A percentile compares a stretch with the other conserved stretches of the same genome.
These are phyloP conservation scores for Cymbopogon citratus DNA, from an alignment of 176 grass and related monocot species.

Conservation along the genomic window DNA sequence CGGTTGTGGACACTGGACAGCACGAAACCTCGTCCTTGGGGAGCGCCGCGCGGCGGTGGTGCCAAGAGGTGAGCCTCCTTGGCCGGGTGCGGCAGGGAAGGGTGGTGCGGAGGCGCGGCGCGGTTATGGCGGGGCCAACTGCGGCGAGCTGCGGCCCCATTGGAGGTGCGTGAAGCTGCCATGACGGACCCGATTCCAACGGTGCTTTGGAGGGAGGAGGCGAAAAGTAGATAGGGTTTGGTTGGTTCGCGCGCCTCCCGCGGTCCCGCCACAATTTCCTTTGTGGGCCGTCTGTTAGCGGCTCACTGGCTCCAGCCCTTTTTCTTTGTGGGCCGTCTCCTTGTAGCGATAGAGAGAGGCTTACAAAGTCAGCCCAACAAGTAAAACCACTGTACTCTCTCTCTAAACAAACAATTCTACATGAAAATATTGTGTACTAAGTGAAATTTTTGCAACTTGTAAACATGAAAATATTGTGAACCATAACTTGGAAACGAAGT, in stretches of 20 bases:
- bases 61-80: constrained; percentile 28
- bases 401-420: no score
- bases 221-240: constrained; percentile 64
- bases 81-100: constrained; percentile 13
- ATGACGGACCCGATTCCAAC: constrained; percentile 27
- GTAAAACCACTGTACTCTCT: no score
- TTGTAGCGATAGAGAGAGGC: no score
- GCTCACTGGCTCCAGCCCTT: neutral
- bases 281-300: neutral
- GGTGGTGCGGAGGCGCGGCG: constrained; percentile 24
- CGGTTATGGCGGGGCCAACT: constrained; percentile 4
- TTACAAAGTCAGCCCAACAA: neutral
- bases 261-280: constrained; percentile 11
- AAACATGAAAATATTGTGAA: no score
- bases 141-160: constrained; percentile 55
- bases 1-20: neutral
- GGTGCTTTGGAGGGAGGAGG: constrained; percentile 34
- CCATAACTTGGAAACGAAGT: no score
- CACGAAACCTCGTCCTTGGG: constrained; percentile 47
- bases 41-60: constrained; percentile 34
- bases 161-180: constrained; percentile 20
- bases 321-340: neutral
- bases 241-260: constrained; percentile 44
- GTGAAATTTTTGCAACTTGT: no score
- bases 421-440: no score